A percentile compares a stretch with the other conserved stretches of the same genome.
Evolutionary conservation across 495 filamentous ascomycete genomes (phyloP).

Genomic region (Neurospora tetraspora): DNA sequence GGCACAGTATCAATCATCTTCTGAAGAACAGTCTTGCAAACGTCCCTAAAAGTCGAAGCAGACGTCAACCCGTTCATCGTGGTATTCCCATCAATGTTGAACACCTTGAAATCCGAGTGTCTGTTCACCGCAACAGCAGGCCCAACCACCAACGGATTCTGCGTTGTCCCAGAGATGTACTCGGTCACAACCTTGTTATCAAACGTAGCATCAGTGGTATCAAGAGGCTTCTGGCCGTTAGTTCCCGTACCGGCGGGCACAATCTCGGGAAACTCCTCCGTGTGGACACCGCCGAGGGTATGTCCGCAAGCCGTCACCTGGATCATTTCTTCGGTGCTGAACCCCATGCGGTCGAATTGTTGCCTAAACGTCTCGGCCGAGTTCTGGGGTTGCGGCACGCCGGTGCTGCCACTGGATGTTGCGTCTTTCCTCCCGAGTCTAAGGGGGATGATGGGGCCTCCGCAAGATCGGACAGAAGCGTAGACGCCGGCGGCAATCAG

Average conservation of each 20-base stretch:
- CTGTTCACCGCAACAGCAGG: constrained; percentile 27
- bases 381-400: constrained; percentile 52
- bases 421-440: constrained; percentile 47
- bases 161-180: constrained; percentile 43
- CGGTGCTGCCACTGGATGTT: constrained; percentile 32
- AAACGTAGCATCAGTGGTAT: constrained; percentile 37
- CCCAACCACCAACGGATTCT: constrained; percentile 44
- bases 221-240: constrained; percentile 36
- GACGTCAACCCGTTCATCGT: constrained; percentile 42
- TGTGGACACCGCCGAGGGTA: constrained; percentile 51
- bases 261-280: constrained; percentile 42
- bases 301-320: constrained; percentile 53
- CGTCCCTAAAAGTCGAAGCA: constrained; percentile 29
- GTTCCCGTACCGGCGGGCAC: constrained; percentile 34
- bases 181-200: constrained; percentile 48
- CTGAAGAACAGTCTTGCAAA: constrained; percentile 43
- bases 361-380: constrained; percentile 37
- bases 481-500: constrained; percentile 51
- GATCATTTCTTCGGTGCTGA: constrained; percentile 47
- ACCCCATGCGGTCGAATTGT: constrained; percentile 50
- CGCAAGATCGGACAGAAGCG: constrained; percentile 46
- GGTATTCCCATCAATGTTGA: constrained; percentile 44
- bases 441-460: constrained; percentile 47
- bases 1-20: constrained; percentile 56
- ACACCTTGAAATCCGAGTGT: constrained; percentile 48